Evolutionary conservation across 2,329 filamentous ascomycete genomes (phyloP).

Genomic region (Stachybotrys chartarum): DNA sequence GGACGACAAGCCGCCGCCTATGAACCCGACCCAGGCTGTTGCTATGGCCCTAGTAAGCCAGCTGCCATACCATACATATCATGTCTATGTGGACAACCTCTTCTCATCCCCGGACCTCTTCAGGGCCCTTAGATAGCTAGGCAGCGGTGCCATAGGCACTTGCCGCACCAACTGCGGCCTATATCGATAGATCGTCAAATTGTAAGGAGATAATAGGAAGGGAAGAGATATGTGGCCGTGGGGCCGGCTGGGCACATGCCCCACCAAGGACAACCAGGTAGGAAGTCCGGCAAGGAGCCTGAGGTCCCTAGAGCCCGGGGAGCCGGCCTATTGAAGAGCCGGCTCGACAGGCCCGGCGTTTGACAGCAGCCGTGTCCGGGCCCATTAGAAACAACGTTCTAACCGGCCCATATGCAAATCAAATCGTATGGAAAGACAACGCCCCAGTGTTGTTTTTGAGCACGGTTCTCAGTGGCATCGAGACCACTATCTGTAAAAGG

Average conservation of each 20-base stretch:
- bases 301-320: conserved; percentile 2
- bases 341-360: too few species aligned
- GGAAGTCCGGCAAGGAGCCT: background rate
- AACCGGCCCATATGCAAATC: background rate
- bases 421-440: background rate
- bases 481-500: too few species aligned
- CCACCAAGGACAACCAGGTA: background rate
- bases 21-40: too few species aligned
- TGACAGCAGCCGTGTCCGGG: too few species aligned
- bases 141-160: background rate
- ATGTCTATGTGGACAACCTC: background rate
- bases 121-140: background rate
- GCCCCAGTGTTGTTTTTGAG: background rate
- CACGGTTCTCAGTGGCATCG: too few species aligned
- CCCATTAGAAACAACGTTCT: background rate
- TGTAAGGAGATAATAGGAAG: background rate
- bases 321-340: too few species aligned
- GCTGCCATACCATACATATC: background rate
- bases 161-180: background rate
- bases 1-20: background rate
- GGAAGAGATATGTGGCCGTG: background rate
- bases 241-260: background rate
- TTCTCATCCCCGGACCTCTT: background rate
- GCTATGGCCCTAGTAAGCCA: background rate
- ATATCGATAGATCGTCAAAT: background rate